A percentile compares a stretch with the other conserved stretches of the same genome.
phyloP scores from a whole-genome alignment of 2,329 filamentous ascomycete genomes.

The Penicillium sclerotiorum region DNA sequence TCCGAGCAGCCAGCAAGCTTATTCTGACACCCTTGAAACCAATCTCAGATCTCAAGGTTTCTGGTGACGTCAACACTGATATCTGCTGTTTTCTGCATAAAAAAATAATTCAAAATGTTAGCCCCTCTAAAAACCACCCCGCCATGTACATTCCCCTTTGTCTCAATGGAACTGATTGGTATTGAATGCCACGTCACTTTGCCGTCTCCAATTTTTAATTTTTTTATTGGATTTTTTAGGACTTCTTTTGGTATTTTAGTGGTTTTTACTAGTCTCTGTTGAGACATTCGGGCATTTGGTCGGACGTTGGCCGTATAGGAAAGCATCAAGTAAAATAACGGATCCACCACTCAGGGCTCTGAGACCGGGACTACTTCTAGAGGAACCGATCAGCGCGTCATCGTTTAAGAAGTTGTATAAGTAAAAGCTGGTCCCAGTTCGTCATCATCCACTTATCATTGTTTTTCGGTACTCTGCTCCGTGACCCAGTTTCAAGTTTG shows the following conservation, averaged over 20 bases:
- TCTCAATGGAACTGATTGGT: not conserved
- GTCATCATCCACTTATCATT: not conserved
- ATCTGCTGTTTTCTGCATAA: not conserved
- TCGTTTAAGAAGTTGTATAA: constrained; percentile 6
- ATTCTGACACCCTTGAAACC: not conserved
- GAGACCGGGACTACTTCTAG: constrained; percentile 25
- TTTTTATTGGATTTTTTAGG: not conserved
- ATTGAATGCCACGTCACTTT: constrained; percentile 4
- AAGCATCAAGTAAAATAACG: not conserved
- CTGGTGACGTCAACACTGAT: not conserved
- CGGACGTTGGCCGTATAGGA: constrained; percentile 1
- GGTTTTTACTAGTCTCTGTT: not conserved
- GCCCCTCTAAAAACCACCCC: not conserved
- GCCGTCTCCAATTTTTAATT: not conserved
- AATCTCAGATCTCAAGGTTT: not conserved
- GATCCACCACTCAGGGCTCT: not conserved
- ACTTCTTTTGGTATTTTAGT: too few species aligned
- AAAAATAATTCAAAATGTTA: not conserved
- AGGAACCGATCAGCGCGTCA: constrained; percentile 16
- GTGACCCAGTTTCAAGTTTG: constrained; percentile 8
- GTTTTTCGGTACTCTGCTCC: constrained; percentile 3
- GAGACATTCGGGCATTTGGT: constrained; percentile 6
- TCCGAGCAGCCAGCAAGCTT: not conserved
- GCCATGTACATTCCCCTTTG: not conserved
- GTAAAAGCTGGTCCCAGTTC: constrained; percentile 3